phyloP scores from a whole-genome alignment of 768 basidiomycete genomes.

The Chlorophyllum brunneum region DNA sequence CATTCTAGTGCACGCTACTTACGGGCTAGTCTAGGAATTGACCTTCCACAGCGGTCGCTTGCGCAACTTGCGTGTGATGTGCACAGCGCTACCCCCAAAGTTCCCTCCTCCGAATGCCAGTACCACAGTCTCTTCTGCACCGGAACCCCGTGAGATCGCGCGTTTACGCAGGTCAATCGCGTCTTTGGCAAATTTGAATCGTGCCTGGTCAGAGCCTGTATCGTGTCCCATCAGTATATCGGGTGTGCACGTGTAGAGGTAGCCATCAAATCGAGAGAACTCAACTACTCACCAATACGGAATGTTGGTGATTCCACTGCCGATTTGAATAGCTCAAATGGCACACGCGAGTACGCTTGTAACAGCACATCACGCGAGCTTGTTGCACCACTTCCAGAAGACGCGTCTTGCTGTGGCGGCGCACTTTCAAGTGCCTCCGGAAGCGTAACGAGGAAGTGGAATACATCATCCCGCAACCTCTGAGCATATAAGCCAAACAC shows the following conservation, averaged over 20 bases:
- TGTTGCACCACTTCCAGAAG: conserved; percentile 29
- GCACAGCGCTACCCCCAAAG: conserved; percentile 70
- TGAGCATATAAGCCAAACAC: conserved; percentile 79
- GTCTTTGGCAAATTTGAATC: conserved; percentile 91
- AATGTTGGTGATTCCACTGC: conserved; percentile 78
- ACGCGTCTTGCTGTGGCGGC: conserved; percentile 31
- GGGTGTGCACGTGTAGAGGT: not conserved
- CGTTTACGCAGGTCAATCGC: conserved; percentile 81
- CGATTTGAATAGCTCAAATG: conserved; percentile 85
- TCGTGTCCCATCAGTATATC: not conserved
- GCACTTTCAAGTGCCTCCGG: conserved; percentile 61
- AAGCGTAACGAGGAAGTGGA: conserved; percentile 74
- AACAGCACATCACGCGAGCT: conserved; percentile 67
- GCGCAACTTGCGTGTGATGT: conserved; percentile 84
- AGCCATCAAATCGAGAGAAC: conserved; percentile 1
- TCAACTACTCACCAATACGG: conserved; percentile 59
- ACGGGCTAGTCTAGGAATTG: conserved; percentile 54
- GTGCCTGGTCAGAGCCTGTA: conserved; percentile 75
- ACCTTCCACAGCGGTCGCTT: conserved; percentile 81
- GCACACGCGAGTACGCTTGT: conserved; percentile 73
- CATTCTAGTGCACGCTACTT: conserved; percentile 12
- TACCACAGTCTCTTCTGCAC: conserved; percentile 88
- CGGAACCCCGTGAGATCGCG: conserved; percentile 64
- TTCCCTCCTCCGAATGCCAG: conserved; percentile 78
- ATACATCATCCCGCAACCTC: conserved; percentile 69